Conservation (phyloP, 371 early-diverging fungal genomes). For the Mortierella sp. region DNA sequence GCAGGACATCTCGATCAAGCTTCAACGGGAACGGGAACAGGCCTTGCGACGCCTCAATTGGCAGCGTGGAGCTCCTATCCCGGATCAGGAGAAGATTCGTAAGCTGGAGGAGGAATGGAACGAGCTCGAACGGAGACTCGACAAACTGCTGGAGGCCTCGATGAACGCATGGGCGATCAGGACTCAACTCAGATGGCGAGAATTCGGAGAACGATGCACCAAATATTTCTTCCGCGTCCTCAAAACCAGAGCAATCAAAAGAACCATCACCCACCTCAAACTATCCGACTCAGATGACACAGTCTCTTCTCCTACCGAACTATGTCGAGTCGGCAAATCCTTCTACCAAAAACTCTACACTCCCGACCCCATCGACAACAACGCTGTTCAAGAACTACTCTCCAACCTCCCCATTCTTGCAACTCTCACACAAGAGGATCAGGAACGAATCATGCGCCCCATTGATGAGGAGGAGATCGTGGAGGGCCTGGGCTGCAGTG, state of each 20-base stretch:
- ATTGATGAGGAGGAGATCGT: neutral
- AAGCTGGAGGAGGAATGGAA: neutral
- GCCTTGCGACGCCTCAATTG: neutral
- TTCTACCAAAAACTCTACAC: slow-evolving; percentile 5
- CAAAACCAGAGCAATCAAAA: neutral
- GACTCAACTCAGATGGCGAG: neutral
- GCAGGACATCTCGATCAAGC: neutral
- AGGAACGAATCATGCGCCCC: neutral
- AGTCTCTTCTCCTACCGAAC: neutral
- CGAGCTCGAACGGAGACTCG: neutral
- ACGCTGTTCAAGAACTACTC: neutral
- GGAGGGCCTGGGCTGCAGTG: neutral
- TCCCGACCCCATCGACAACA: neutral
- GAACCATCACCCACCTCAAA: neutral
- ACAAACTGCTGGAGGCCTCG: neutral
- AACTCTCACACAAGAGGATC: neutral
- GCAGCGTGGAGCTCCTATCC: neutral
- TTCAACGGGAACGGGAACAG: neutral
- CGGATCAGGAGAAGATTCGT: neutral
- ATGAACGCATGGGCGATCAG: neutral
- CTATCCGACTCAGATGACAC: neutral
- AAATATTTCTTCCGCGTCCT: slow-evolving; percentile 5
- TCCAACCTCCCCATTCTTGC: neutral
- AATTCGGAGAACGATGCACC: neutral
- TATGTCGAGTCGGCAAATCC: neutral